Evolutionary conservation across 148 eudicot genomes (phyloP).

Genomic region (Fagopyrum homotropicum): DNA sequence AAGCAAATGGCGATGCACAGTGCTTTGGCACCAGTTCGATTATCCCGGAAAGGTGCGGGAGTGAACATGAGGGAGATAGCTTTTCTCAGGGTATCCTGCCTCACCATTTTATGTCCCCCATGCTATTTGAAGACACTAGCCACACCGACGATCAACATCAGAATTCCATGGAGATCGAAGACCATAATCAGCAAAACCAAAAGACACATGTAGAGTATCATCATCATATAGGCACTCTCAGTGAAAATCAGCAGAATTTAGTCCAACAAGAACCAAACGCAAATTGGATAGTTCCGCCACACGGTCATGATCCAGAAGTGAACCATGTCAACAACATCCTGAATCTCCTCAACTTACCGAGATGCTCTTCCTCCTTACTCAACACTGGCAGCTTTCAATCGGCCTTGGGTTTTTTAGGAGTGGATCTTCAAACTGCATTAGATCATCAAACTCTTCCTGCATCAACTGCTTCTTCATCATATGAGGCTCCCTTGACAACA

Average conservation of each 20-base stretch:
- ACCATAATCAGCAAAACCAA: background rate
- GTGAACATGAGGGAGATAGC: background rate
- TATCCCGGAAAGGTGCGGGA: background rate
- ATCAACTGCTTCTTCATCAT: background rate
- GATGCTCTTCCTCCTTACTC: conserved; percentile 4
- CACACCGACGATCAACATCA: conserved; percentile 4
- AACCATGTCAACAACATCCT: conserved; percentile 10
- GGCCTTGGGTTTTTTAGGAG: background rate
- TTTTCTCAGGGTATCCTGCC: conserved; percentile 5
- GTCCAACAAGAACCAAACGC: background rate
- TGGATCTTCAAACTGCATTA: conserved; percentile 7
- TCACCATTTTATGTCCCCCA: background rate
- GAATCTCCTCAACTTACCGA: conserved; percentile 12
- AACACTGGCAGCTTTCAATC: conserved; percentile 6
- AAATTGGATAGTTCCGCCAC: conserved; percentile 2
- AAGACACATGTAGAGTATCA: background rate
- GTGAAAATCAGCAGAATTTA: conserved; percentile 9
- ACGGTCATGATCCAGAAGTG: conserved; percentile 5
- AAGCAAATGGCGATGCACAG: conserved; percentile 6
- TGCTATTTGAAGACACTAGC: background rate
- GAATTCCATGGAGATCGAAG: background rate
- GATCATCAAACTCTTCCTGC: conserved; percentile 7
- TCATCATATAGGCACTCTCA: conserved; percentile 1
- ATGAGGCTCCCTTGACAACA: background rate
- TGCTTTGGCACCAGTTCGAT: conserved; percentile 8